Base-by-base conservation (phyloP, 164 flowering plant species). In the Vitis vinifera region DNA sequence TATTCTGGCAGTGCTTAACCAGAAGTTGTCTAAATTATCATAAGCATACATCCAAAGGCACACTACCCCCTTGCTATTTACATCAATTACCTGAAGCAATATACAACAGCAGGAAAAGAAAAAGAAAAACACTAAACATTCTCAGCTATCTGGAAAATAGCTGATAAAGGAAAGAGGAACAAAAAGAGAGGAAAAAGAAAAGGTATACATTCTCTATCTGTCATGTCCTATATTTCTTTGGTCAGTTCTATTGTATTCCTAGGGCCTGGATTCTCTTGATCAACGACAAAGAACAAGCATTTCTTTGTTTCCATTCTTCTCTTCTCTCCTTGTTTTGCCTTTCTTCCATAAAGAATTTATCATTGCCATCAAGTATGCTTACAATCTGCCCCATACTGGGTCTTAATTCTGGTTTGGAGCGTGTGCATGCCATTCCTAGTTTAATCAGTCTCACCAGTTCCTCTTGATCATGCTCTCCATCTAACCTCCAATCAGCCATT, bases 351-450 rank as follows among this genome's bases (percentile, higher is more conserved):
- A 91, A 75, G 65, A 80, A 80, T 52, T 57, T 62, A 58, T 88
- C 94, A 63, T 90, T 81, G 10, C 98, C 99, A 63, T 93, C 95
- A 23, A 95, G 84, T 69, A 93, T 83, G 61, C 90, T 85, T 6
- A 85, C 85, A 55, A 95, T 88, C 80, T 90, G 89, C 85, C 86
- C 85, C 84, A 89, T 86, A 76, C 71, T 90, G 11, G 98, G 98
- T 60, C 99, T 81, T 71, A 65, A 61, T 52, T 78, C 77, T 2
- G 98, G 94, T 62, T 87, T 75, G 16, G 91, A 84, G 9, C 83
- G 68, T 11, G 97, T 90, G 80, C 99, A 95, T 4, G 83, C 92
- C 19, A 88, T 64, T 50, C 98, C 99, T 62, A 95, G 31, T 67
- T 69, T 88, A 48, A 87, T 62, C 51, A 95, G 75, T 76, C 98